phyloP scores from a whole-genome alignment of 148 eudicot species.

The Chenopodium formosanum region DNA sequence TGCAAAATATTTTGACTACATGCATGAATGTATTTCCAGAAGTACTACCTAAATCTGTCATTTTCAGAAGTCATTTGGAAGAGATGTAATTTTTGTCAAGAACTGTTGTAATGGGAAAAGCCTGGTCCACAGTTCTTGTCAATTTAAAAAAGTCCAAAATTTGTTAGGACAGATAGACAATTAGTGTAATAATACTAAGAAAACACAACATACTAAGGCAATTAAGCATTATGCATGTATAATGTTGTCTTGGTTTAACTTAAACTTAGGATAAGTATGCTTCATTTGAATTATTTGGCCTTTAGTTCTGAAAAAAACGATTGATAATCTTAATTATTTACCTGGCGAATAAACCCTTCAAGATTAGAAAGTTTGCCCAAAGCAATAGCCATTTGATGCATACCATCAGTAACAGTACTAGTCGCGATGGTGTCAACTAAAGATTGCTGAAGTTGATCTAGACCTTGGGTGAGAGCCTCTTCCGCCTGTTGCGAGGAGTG shows the following conservation, averaged over 20 bases:
- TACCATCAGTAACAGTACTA: slow-evolving; percentile 59
- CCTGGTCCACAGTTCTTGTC: slow-evolving; percentile 5
- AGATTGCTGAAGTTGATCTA: slow-evolving; percentile 83
- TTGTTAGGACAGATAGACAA: slow-evolving; percentile 8
- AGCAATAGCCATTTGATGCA: slow-evolving; percentile 94
- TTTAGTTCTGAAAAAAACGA: slow-evolving; percentile 1
- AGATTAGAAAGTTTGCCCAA: slow-evolving; percentile 87
- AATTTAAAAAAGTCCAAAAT: neutral
- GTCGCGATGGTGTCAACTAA: slow-evolving; percentile 68
- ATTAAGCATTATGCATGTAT: neutral
- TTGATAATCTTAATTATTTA: slow-evolving; percentile 19
- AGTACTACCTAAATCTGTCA: slow-evolving; percentile 19
- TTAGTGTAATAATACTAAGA: slow-evolving; percentile 14
- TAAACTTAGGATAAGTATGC: neutral
- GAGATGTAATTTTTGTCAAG: neutral
- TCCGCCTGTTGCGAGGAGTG: slow-evolving; percentile 89
- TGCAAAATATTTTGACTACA: neutral
- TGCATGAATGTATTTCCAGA: slow-evolving; percentile 3
- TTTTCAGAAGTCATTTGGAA: slow-evolving; percentile 15
- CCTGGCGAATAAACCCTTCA: slow-evolving; percentile 96
- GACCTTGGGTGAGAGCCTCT: slow-evolving; percentile 83
- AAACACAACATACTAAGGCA: neutral
- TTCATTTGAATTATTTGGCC: slow-evolving; percentile 9
- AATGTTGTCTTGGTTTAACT: neutral
- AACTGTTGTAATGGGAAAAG: slow-evolving; percentile 14